Evolutionary conservation across 805 yeast species (phyloP), one percentile per base, ranked within the genome.

Genomic region (Limtongia smithiae): DNA sequence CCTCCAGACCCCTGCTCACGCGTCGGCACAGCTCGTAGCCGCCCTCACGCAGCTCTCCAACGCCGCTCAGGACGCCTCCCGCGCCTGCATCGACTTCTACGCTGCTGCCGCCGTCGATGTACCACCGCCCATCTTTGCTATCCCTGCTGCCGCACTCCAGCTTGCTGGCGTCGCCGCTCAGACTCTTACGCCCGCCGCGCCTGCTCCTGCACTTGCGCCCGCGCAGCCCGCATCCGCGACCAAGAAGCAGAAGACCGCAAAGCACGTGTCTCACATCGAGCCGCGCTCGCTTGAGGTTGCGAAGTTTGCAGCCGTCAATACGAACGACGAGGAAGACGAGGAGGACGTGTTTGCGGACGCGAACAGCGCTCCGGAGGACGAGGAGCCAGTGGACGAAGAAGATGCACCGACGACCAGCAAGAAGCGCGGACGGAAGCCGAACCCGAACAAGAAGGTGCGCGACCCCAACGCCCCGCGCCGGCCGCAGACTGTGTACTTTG

Each of bases 381-480:
- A 54, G 25, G 59, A 63, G 20, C 58, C 66, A 54, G 73, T 71
- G 69, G 44, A 31, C 33, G 41, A 33, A n/a, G 40, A 42, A 24
- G 28, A 30, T 21, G n/a, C n/a, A n/a, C n/a, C n/a, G n/a, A n/a
- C n/a, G n/a, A n/a, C n/a, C n/a, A n/a, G n/a, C n/a, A n/a, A n/a
- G n/a, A 38, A 36, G 33, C 34, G 31, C n/a, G 14, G 14, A 17
- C 27, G n/a, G n/a, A 56, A 64, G 58, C 50, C 62, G 38, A 74
- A 73, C 66, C 73, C 71, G 58, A 68, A 67, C 49, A 82, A 79
- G 69, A 79, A 77, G 61, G 75, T 73, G 61, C 73, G 69, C 60
- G 97, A 91, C 68, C 97, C 97, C 44, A 83, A 85, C 62, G 96
- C 96, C 38, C 98, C 98, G 51, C 88, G 86, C 75, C 89, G 89